Conservation (phyloP, 106 monocot genomes). For the Narthecium ossifragum region DNA sequence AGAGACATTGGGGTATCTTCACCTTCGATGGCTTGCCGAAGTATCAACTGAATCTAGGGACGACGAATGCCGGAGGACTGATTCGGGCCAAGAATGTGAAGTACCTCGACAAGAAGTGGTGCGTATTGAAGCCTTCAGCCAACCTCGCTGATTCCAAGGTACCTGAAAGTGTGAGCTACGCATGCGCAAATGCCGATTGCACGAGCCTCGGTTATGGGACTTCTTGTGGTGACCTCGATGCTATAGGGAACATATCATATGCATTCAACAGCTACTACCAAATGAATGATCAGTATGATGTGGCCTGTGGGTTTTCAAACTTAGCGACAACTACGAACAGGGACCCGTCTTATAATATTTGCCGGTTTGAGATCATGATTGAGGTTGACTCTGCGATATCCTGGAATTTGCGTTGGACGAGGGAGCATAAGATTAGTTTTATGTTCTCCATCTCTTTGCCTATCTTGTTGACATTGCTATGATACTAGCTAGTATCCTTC, state of each 20-base stretch:
- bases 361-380: conserved; percentile 70
- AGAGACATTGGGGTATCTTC: conserved; percentile 86
- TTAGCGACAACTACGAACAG: conserved; percentile 38
- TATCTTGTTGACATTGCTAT: conserved; percentile 18
- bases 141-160: conserved; percentile 38
- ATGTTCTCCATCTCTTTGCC: conserved; percentile 12
- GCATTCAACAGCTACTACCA: conserved; percentile 93
- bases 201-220: conserved; percentile 81
- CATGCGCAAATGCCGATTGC: conserved; percentile 69
- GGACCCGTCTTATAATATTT: conserved; percentile 56
- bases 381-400: conserved; percentile 10
- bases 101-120: conserved; percentile 68
- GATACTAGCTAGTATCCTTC: no score
- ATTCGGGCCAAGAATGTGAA: conserved; percentile 42
- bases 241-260: conserved; percentile 68
- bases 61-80: conserved; percentile 23
- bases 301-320: conserved; percentile 56
- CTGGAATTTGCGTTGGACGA: conserved; percentile 3
- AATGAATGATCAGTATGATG: conserved; percentile 71
- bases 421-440: no score
- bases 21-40: conserved; percentile 60
- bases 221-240: conserved; percentile 60
- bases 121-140: conserved; percentile 59
- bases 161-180: conserved; percentile 58
- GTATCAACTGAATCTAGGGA: conserved; percentile 43